These are phyloP conservation scores for Clonostachys rosea DNA, from an alignment of 2,329 filamentous ascomycete species.

Conservation along the genomic window DNA sequence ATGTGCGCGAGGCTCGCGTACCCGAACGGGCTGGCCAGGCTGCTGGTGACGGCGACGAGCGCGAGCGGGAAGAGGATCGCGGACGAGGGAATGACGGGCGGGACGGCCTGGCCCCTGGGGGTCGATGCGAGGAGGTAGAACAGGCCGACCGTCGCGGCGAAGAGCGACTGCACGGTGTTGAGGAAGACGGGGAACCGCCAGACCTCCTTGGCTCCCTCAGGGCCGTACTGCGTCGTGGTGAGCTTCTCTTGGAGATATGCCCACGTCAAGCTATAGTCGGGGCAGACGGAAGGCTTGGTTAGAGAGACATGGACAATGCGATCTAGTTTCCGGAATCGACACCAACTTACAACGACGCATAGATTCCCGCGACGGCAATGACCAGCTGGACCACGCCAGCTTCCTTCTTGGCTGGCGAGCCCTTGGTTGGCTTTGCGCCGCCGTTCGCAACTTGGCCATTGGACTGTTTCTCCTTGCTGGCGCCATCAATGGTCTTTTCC, in stretches of 20 bases:
- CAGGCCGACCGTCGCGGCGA: slow-evolving; percentile 78
- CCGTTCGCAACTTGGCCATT: slow-evolving; percentile 14
- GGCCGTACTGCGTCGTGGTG: slow-evolving; percentile 83
- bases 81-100: slow-evolving; percentile 71
- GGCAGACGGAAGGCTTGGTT: slow-evolving; percentile 1
- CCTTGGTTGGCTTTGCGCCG: slow-evolving; percentile 16
- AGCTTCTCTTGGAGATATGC: slow-evolving; percentile 95
- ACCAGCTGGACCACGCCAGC: slow-evolving; percentile 71
- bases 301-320: not conserved
- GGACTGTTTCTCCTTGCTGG: slow-evolving; percentile 9
- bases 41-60: slow-evolving; percentile 81
- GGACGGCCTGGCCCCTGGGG: slow-evolving; percentile 29
- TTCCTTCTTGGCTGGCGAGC: slow-evolving; percentile 31
- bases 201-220: slow-evolving; percentile 59
- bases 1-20: slow-evolving; percentile 90
- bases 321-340: too few species aligned
- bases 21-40: slow-evolving; percentile 90
- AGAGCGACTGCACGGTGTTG: slow-evolving; percentile 90
- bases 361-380: slow-evolving; percentile 90
- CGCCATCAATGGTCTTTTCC: slow-evolving; percentile 20
- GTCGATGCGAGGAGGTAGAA: slow-evolving; percentile 72
- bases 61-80: slow-evolving; percentile 73
- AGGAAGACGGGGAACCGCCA: slow-evolving; percentile 95
- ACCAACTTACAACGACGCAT: slow-evolving; percentile 82
- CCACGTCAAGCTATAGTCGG: slow-evolving; percentile 76